These are phyloP conservation scores for Rhynchosporium graminicola DNA, from an alignment of 2,329 filamentous ascomycete genomes.

Conservation along the genomic window DNA sequence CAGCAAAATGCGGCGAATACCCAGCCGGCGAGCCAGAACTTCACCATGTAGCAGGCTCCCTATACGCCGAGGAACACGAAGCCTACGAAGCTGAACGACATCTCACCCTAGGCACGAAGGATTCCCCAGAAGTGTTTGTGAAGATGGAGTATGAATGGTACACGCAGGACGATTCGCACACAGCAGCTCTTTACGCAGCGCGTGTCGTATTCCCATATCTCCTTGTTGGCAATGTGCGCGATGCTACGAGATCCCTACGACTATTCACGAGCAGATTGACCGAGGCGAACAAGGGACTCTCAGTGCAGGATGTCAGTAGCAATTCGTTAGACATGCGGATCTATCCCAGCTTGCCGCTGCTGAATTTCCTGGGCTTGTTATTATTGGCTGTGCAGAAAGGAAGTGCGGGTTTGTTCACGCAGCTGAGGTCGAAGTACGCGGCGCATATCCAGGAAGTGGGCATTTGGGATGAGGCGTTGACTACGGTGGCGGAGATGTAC, in stretches of 20 bases:
- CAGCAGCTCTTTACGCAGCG: conserved; percentile 81
- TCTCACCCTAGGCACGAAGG: conserved; percentile 82
- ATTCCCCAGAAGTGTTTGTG: conserved; percentile 78
- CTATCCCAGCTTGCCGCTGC: conserved; percentile 86
- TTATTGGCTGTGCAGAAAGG: conserved; percentile 82
- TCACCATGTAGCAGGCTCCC: conserved; percentile 84
- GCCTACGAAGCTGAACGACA: conserved; percentile 92
- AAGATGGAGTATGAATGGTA: conserved; percentile 95
- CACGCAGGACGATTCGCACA: conserved; percentile 81
- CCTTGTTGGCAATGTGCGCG: conserved; percentile 84
- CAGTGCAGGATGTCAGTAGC: conserved; percentile 78
- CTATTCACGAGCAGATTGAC: conserved; percentile 70
- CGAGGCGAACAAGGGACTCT: conserved; percentile 57
- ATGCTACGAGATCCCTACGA: conserved; percentile 79
- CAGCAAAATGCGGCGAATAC: conserved; percentile 78
- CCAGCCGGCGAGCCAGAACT: conserved; percentile 92
- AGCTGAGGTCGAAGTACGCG: conserved; percentile 80
- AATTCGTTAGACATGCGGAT: conserved; percentile 72
- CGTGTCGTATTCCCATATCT: conserved; percentile 90
- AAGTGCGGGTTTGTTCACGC: conserved; percentile 72
- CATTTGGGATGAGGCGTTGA: conserved; percentile 78
- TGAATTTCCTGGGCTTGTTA: conserved; percentile 90
- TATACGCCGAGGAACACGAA: conserved; percentile 92
- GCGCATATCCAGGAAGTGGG: conserved; percentile 74
- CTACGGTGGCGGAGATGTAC: conserved; percentile 93